Evolutionary conservation across 2,329 filamentous ascomycete species (phyloP), one percentile per base, ranked within the genome.

Genomic region (Ophiocordyceps camponoti-floridani): DNA sequence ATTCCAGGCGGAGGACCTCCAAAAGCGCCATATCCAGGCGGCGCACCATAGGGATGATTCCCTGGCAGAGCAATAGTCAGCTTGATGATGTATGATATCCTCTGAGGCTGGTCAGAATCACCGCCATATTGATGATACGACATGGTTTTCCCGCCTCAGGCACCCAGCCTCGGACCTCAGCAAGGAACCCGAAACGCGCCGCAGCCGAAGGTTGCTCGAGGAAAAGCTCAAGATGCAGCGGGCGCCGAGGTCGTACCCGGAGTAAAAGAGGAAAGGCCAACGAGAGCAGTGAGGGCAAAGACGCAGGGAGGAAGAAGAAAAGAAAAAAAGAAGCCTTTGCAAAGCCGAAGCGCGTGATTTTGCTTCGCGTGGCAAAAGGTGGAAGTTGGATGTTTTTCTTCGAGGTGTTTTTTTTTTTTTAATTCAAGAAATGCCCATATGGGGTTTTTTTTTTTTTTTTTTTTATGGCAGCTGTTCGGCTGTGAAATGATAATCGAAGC

Each of bases 21-120:
- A 54, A 84, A 87, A 46, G 70, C 71, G 52, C 75, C 76, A 65
- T 82, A 93, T 52, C 77, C 75, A 44, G 84, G 83, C 55, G 83
- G 82, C 56, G 83, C 81, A 55, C 81, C 83, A 68, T 87, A 94
- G 43, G 76, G 74, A 60, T 69, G 23, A 5, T 70, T 55, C 57
- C 58, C 46, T 16, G 14, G 26, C 12, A 30, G 8, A 4, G 42
- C 14, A 23, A 30, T 5, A 4, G 41, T 42, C 14, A 42, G 38
- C n/a, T n/a, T 11, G 12, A 13, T 4, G 4, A 4, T 14, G 1
- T 14, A 10, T 6, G 3, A 6, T 6, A 18, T 16, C 16, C n/a
- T 38, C 6, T 56, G 23, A 23, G 23, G 23, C 23, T 23, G 23
- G 23, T 23, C 3, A 23, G 23, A 23, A 23, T 23, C 23, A 72